Conservation (phyloP, 495 filamentous ascomycete genomes). For the Xanthoparmelia taractica region DNA sequence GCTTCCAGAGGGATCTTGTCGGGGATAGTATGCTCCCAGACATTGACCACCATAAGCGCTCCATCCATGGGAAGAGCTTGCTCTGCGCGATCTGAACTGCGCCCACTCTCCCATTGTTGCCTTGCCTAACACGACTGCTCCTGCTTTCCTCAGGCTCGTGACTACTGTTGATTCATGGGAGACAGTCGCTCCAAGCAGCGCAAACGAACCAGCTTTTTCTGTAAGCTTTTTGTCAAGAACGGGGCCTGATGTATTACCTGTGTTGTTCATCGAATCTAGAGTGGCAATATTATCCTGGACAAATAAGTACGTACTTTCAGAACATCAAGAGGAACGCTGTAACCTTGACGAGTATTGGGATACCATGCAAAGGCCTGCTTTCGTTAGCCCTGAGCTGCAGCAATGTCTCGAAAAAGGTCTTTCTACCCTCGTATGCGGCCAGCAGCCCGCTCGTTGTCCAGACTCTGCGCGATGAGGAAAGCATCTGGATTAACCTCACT, state of each 20-base stretch:
- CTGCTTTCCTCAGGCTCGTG: slow-evolving; percentile 33
- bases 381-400: neutral
- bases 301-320: neutral
- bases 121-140: slow-evolving; percentile 41
- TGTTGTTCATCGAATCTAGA: slow-evolving; percentile 23
- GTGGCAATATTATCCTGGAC: slow-evolving; percentile 32
- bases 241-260: slow-evolving; percentile 6
- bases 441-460: slow-evolving; percentile 28
- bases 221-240: neutral
- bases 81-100: slow-evolving; percentile 28
- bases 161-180: slow-evolving; percentile 33
- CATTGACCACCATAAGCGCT: slow-evolving; percentile 39
- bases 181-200: slow-evolving; percentile 36
- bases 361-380: slow-evolving; percentile 30
- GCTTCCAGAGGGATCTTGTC: slow-evolving; percentile 34
- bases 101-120: slow-evolving; percentile 40
- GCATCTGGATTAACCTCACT: slow-evolving; percentile 44
- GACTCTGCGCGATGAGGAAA: slow-evolving; percentile 29
- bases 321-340: neutral
- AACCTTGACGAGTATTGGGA: slow-evolving; percentile 33
- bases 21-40: slow-evolving; percentile 37
- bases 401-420: neutral
- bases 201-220: slow-evolving; percentile 41
- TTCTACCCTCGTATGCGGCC: slow-evolving; percentile 21
- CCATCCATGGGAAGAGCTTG: slow-evolving; percentile 39